Evolutionary conservation across 345 rosid species (phyloP), one percentile per base, ranked within the genome.

Genomic region (Populus simonii): DNA sequence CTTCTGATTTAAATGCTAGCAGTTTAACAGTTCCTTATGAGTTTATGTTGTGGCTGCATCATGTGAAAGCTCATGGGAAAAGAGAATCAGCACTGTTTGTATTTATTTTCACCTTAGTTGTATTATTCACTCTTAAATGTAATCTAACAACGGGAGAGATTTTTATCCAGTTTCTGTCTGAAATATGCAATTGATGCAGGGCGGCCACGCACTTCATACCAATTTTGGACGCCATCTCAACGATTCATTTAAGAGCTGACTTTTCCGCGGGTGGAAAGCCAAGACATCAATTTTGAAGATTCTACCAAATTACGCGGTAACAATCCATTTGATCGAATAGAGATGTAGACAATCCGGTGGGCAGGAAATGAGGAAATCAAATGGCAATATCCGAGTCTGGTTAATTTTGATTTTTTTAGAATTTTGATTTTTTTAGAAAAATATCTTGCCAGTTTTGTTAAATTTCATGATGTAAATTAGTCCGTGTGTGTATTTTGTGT

Each of bases 141-240:
- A 62, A 22, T 35, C 12, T 16, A 38, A 22, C 33, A 8, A 1
- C n/a, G 16, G 31, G 11, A 1, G 7, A 2, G 25, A 29, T 6
- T 75, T 68, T 35, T 49, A 3, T 45, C 63, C 38, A 72, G 25
- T 74, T 78, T 62, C 70, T 71, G 18, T 79, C 36, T 16, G 53
- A 29, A 68, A 23, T 69, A 8, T 78, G 77, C 73, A 38, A 69
- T 8, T 73, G 74, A 22, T 71, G 71, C 90, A 91, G 92, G 92
- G 89, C 4, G 89, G 91, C 23, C 96, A 90, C 72, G 76, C 91
- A 8, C 83, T 86, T 47, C 90, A 91, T 80, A 74, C 86, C 63
- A 87, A 86, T 77, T 90, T 90, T 75, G 78, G 80, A 1, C 88
- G 88, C 70, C 70, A 59, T 70, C 70, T 90, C 20, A 74, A 36